Conservation (phyloP, 208 protist genomes). For the Strigomonas oncopelti region DNA sequence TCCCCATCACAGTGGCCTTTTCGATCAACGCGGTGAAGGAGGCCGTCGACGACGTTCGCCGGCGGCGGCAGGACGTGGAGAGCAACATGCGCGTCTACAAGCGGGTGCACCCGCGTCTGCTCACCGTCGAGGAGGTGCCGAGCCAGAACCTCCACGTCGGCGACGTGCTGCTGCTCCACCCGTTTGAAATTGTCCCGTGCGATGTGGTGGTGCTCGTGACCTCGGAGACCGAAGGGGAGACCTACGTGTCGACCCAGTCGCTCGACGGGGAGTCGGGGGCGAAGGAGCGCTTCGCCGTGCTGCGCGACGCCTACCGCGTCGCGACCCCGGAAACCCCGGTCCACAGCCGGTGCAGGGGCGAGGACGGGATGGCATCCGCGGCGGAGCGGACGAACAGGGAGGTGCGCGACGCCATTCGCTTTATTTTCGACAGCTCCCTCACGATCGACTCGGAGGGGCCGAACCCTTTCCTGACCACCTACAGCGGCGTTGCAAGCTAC, state of each 20-base stretch:
- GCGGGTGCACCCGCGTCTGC: constrained; percentile 36
- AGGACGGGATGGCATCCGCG: neutral
- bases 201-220: constrained; percentile 82
- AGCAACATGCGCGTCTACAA: constrained; percentile 59
- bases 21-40: constrained; percentile 89
- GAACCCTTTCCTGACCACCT: constrained; percentile 55
- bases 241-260: constrained; percentile 86
- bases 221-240: constrained; percentile 59
- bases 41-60: constrained; percentile 86
- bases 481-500: constrained; percentile 33
- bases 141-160: constrained; percentile 73
- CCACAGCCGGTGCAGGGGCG: neutral
- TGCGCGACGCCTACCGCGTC: constrained; percentile 34
- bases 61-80: constrained; percentile 53
- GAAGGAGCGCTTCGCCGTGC: constrained; percentile 63
- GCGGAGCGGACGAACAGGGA: constrained; percentile 4
- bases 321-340: constrained; percentile 2
- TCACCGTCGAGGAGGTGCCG: constrained; percentile 29
- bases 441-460: constrained; percentile 55
- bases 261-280: constrained; percentile 89
- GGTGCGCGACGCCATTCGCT: constrained; percentile 20
- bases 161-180: constrained; percentile 65
- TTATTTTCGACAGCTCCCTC: constrained; percentile 16
- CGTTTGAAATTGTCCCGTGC: constrained; percentile 79
- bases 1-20: constrained; percentile 90